Evolutionary conservation across 2,329 filamentous ascomycete species (phyloP).

Genomic region (Calonectria henricotiae): DNA sequence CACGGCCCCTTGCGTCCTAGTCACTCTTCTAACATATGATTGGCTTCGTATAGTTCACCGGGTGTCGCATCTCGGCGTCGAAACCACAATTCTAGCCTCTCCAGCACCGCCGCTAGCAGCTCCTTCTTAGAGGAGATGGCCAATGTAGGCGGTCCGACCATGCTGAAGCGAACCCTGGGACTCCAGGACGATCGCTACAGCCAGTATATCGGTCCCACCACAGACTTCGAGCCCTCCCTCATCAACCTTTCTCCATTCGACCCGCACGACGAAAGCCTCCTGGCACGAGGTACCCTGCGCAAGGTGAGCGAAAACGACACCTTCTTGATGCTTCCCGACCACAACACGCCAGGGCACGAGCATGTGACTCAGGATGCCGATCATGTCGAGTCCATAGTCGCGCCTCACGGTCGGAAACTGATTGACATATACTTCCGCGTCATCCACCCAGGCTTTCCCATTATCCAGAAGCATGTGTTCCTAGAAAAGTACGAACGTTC

Average conservation of each 20-base stretch:
- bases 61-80: slow-evolving; percentile 68
- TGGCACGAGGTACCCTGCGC: slow-evolving; percentile 79
- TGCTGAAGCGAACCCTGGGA: slow-evolving; percentile 80
- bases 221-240: slow-evolving; percentile 87
- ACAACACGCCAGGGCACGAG: slow-evolving; percentile 80
- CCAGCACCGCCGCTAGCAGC: slow-evolving; percentile 74
- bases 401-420: slow-evolving; percentile 82
- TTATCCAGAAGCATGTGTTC: slow-evolving; percentile 86
- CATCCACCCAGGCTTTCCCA: slow-evolving; percentile 86
- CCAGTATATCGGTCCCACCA: slow-evolving; percentile 87
- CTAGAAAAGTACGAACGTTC: slow-evolving; percentile 83
- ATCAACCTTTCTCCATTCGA: slow-evolving; percentile 87
- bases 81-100: slow-evolving; percentile 72
- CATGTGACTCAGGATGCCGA: slow-evolving; percentile 79
- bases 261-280: slow-evolving; percentile 84
- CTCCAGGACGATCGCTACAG: slow-evolving; percentile 85
- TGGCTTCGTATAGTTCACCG: slow-evolving; percentile 70
- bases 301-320: slow-evolving; percentile 85
- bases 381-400: slow-evolving; percentile 83
- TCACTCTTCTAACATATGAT: slow-evolving; percentile 65
- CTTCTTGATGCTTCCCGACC: slow-evolving; percentile 85
- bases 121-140: slow-evolving; percentile 80
- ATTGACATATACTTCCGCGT: slow-evolving; percentile 87
- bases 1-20: slow-evolving; percentile 43
- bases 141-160: slow-evolving; percentile 77